These are phyloP conservation scores for Lagenidium sp. DNA, from an alignment of 352 stramenopile genomes.

Conservation along the genomic window DNA sequence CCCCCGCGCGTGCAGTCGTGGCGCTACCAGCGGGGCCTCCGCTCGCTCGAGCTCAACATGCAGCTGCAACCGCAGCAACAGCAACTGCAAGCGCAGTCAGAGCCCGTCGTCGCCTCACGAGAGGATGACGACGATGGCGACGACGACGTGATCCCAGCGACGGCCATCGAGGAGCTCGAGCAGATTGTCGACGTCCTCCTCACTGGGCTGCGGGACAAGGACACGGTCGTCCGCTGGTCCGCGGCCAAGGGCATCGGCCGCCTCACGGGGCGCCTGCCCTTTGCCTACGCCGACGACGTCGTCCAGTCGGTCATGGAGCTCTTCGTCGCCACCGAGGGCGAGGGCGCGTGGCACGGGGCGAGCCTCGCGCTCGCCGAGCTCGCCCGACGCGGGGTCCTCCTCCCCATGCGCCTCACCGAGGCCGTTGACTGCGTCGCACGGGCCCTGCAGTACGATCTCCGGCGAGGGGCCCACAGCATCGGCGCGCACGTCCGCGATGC, in stretches of 20 bases:
- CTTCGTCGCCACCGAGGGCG: constrained; percentile 89
- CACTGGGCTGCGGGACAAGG: constrained; percentile 85
- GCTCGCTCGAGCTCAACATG: constrained; percentile 92
- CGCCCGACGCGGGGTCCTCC: constrained; percentile 90
- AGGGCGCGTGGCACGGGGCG: constrained; percentile 95
- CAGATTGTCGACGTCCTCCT: constrained; percentile 93
- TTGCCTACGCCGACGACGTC: constrained; percentile 95
- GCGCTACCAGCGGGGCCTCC: constrained; percentile 93
- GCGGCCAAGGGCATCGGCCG: constrained; percentile 97
- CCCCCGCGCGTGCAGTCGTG: constrained; percentile 91
- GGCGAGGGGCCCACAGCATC: constrained; percentile 91
- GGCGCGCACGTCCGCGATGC: constrained; percentile 97
- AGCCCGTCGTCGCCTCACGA: too few species aligned
- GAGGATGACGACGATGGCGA: constrained; percentile 20
- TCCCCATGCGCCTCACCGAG: constrained; percentile 88
- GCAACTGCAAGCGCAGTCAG: neutral
- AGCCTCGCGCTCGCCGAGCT: constrained; percentile 96
- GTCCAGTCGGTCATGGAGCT: constrained; percentile 93
- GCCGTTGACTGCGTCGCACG: constrained; percentile 90
- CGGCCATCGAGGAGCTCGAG: constrained; percentile 94
- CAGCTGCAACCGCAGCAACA: constrained; percentile 13
- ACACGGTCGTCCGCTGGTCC: constrained; percentile 98
- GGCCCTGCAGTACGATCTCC: constrained; percentile 94
- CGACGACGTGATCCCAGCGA: constrained; percentile 35
- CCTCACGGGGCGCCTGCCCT: constrained; percentile 92